Percentiles rank a stretch among this genome's conserved stretches.
These are phyloP conservation scores for Dendrocalamus latiflorus DNA, from an alignment of 202 grass and related monocot species.

Conservation along the genomic window DNA sequence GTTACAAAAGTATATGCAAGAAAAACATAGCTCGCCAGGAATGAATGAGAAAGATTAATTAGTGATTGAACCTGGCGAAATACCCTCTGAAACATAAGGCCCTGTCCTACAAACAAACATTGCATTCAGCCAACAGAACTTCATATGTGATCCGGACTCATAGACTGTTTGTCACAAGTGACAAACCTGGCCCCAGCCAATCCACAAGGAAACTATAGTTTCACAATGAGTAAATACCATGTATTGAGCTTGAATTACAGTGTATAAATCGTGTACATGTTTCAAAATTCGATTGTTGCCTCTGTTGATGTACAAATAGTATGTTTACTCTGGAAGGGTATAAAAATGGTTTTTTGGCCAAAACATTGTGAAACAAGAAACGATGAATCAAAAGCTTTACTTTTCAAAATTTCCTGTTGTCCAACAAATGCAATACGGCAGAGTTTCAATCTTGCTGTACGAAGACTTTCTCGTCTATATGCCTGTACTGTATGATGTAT, in stretches of 20 bases:
- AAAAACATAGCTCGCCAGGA: not conserved
- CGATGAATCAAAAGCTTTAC: not conserved
- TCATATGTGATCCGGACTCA: not conserved
- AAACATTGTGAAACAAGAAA: not conserved
- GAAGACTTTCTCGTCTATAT: not conserved
- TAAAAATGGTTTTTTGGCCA: not conserved
- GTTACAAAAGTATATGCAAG: not conserved
- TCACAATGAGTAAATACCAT: not conserved
- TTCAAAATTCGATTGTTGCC: not conserved
- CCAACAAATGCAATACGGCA: not conserved
- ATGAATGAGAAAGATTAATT: not conserved
- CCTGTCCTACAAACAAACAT: not conserved
- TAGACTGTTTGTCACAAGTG: not conserved
- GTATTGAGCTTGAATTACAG: not conserved
- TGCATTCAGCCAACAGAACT: not conserved
- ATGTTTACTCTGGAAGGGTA: not conserved
- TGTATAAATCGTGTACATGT: not conserved
- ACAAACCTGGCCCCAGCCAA: not conserved
- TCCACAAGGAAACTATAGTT: not conserved
- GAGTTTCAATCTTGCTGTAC: constrained; percentile 3
- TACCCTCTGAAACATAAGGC: not conserved
- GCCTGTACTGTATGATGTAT: not conserved
- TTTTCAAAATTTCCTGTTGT: constrained; percentile 13
- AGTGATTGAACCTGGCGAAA: not conserved
- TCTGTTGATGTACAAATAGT: constrained; percentile 22